phyloP scores from a whole-genome alignment of 768 basidiomycete species.

The Mycena polygramma region DNA sequence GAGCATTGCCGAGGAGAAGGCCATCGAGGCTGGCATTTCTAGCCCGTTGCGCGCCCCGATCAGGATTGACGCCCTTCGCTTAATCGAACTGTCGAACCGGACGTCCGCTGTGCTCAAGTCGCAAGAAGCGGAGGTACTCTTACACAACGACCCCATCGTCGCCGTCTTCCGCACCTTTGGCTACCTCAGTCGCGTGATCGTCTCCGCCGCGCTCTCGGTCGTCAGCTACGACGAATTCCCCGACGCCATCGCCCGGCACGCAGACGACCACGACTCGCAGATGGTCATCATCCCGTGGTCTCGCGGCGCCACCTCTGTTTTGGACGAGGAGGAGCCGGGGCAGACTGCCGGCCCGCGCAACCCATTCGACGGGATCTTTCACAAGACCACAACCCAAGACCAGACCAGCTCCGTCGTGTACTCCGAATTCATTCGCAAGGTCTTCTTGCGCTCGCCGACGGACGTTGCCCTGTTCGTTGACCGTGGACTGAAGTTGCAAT shows the following conservation, averaged over 20 bases:
- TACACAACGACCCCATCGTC: conserved; percentile 78
- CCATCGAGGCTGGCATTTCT: conserved; percentile 35
- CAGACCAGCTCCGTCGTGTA: conserved; percentile 70
- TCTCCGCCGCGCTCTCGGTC: conserved; percentile 80
- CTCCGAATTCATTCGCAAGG: conserved; percentile 87
- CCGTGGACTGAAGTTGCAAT: conserved; percentile 59
- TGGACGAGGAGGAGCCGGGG: conserved; percentile 44
- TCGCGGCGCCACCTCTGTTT: conserved; percentile 51
- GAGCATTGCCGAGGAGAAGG: conserved; percentile 47
- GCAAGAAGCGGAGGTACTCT: conserved; percentile 77
- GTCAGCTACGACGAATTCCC: conserved; percentile 84
- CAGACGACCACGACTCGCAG: conserved; percentile 68
- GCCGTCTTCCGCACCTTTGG: conserved; percentile 85
- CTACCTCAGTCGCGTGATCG: conserved; percentile 72
- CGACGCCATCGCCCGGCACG: conserved; percentile 72
- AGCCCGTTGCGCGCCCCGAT: conserved; percentile 42
- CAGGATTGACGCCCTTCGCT: conserved; percentile 81
- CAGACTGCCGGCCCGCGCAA: conserved; percentile 53
- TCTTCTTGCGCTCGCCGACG: conserved; percentile 77
- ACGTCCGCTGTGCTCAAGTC: conserved; percentile 90
- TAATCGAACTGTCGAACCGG: conserved; percentile 91
- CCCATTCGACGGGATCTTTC: conserved; percentile 87
- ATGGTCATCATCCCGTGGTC: conserved; percentile 92
- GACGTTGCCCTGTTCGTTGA: conserved; percentile 94
- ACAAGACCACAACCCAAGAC: conserved; percentile 60